Conservation (phyloP, 352 stramenopile species). For the Blastocystis hominis region DNA sequence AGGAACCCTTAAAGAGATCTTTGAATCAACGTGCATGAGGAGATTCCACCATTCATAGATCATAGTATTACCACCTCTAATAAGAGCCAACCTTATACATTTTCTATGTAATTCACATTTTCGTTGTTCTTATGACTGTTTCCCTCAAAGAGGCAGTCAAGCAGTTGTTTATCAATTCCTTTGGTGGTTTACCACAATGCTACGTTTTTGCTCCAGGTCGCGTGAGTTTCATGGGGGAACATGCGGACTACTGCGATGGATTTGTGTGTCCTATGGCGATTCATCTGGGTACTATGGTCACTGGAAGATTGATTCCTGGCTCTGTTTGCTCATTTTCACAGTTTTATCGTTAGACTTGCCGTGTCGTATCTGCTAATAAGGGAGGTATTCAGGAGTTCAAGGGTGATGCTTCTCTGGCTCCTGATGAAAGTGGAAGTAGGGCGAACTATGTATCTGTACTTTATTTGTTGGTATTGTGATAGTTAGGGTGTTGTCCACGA, state of each 20-base stretch:
- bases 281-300: slow-evolving; percentile 76
- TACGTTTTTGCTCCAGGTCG: slow-evolving; percentile 73
- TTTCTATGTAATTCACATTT: too few species aligned
- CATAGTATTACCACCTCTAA: too few species aligned
- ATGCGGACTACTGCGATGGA: slow-evolving; percentile 89
- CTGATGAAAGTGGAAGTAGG: slow-evolving; percentile 9
- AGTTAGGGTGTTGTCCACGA: slow-evolving; percentile 46
- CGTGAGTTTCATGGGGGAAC: slow-evolving; percentile 88
- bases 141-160: too few species aligned
- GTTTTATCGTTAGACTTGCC: slow-evolving; percentile 61
- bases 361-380: slow-evolving; percentile 24
- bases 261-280: slow-evolving; percentile 85
- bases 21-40: too few species aligned
- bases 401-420: neutral
- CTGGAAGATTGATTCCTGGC: slow-evolving; percentile 64
- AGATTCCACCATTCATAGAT: too few species aligned
- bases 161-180: too few species aligned
- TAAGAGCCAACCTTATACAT: too few species aligned
- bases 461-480: neutral
- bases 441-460: slow-evolving; percentile 8
- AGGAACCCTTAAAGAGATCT: too few species aligned
- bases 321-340: slow-evolving; percentile 61
- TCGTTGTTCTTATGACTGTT: too few species aligned
- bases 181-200: neutral
- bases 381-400: neutral